A percentile compares a stretch with the other conserved stretches of the same genome.
Conservation (phyloP, 139 green algal genomes). For the Eudorina sp. region DNA sequence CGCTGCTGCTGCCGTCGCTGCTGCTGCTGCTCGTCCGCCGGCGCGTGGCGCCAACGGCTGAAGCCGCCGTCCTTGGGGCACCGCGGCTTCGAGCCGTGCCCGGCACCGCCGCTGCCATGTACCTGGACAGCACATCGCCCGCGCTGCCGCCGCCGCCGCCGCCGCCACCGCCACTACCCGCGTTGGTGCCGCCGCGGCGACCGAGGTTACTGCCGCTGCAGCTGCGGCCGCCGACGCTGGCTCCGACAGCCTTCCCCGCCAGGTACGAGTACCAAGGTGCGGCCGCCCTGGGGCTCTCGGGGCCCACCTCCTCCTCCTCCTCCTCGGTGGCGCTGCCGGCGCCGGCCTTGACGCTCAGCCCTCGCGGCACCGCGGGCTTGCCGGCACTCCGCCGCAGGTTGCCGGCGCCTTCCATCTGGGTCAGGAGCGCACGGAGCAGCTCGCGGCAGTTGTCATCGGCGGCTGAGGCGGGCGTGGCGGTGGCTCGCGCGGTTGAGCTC, state of each 20-base stretch:
- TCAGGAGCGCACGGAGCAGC: no score
- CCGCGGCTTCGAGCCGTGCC: not conserved
- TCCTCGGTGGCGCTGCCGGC: no score
- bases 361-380: not conserved
- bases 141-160: no score
- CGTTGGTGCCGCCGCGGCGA: not conserved
- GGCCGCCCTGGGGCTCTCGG: no score
- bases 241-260: not conserved
- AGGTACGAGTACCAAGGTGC: not conserved
- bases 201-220: not conserved
- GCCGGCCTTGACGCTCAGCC: not conserved
- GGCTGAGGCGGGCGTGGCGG: no score
- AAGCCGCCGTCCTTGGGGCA: not conserved
- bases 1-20: not conserved
- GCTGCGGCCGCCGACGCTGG: no score
- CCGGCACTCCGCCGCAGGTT: not conserved
- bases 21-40: not conserved
- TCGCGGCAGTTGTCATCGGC: no score
- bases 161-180: not conserved
- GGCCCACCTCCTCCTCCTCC: no score
- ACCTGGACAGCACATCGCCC: not conserved
- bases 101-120: no score
- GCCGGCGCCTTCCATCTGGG: no score
- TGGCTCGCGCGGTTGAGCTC: no score
- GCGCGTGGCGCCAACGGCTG: not conserved